Conservation (phyloP, 768 basidiomycete genomes). For the Lactarius vividus region DNA sequence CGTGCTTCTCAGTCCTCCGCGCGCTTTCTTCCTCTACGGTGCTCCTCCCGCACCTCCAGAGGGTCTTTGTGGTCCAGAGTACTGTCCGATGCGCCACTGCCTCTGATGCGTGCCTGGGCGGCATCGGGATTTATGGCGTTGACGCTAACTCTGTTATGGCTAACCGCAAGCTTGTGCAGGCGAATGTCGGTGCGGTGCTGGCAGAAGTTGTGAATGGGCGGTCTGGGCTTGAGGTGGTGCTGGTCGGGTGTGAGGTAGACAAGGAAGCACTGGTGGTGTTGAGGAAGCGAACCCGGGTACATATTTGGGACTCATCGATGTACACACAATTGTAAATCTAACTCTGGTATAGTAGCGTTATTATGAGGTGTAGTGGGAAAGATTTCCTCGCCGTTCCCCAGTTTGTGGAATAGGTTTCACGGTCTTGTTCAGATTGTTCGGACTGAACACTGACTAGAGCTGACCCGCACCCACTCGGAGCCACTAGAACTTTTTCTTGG, state of each 20-base stretch:
- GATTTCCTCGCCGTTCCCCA: too few relatives aligned
- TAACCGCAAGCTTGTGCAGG: neutral
- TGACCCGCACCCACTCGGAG: too few relatives aligned
- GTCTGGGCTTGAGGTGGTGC: conserved; percentile 13
- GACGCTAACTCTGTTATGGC: neutral
- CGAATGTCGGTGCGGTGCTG: conserved; percentile 1
- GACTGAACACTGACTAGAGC: too few relatives aligned
- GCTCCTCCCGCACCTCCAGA: conserved; percentile 15
- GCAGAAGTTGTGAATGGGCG: neutral
- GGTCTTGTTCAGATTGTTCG: too few relatives aligned
- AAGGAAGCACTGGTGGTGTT: neutral
- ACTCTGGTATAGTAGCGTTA: too few relatives aligned
- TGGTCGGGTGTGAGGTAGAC: conserved; percentile 12
- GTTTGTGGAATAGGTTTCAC: too few relatives aligned
- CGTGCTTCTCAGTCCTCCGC: neutral
- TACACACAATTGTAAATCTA: neutral
- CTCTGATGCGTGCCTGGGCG: neutral
- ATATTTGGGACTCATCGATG: conserved; percentile 7
- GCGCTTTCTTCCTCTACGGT: neutral
- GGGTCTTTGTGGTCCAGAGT: conserved; percentile 1
- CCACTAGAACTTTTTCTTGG: too few relatives aligned
- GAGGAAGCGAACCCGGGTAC: conserved; percentile 4
- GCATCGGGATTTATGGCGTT: neutral
- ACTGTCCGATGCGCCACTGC: neutral
- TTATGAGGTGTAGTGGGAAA: too few relatives aligned